These are phyloP conservation scores for Coniochaeta sp. DNA, from an alignment of 2,329 filamentous ascomycete species.

Conservation along the genomic window DNA sequence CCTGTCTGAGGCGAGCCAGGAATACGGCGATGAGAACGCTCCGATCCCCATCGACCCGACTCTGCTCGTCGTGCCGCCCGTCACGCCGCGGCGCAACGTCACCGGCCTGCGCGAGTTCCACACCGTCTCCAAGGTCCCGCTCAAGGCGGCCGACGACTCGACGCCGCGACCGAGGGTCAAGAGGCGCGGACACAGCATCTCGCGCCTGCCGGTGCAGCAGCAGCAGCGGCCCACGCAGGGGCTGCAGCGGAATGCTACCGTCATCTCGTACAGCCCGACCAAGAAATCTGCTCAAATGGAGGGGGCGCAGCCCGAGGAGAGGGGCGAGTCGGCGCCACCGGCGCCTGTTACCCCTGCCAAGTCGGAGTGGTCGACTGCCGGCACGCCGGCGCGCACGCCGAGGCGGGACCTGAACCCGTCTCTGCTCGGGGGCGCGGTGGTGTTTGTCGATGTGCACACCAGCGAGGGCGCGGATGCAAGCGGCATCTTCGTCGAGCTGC, in stretches of 20 bases:
- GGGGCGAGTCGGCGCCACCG: constrained; percentile 13
- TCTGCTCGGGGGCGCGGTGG: constrained; percentile 63
- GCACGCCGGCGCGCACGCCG: constrained; percentile 50
- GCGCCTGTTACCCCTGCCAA: constrained; percentile 37
- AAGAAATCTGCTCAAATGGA: constrained; percentile 20
- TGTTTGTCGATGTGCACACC: constrained; percentile 79
- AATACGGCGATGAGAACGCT: constrained; percentile 61
- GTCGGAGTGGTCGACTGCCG: constrained; percentile 46
- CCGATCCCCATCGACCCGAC: constrained; percentile 48
- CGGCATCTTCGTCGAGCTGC: constrained; percentile 71
- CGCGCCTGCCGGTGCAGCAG: constrained; percentile 30
- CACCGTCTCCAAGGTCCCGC: constrained; percentile 70
- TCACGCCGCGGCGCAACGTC: constrained; percentile 49
- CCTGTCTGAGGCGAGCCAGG: constrained; percentile 54
- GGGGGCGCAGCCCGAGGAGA: constrained; percentile 9
- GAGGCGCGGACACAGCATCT: constrained; percentile 43
- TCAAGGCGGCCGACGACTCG: constrained; percentile 60
- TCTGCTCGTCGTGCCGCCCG: constrained; percentile 33
- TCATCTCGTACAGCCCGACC: constrained; percentile 46
- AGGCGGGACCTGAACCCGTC: constrained; percentile 43
- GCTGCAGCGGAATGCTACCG: constrained; percentile 40
- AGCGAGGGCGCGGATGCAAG: constrained; percentile 75
- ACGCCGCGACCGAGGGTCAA: constrained; percentile 37
- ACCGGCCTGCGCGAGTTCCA: constrained; percentile 45
- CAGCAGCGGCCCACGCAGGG: constrained; percentile 29